A percentile compares a stretch with the other conserved stretches of the same genome.
These are phyloP conservation scores for Ambrosiella cleistominuta DNA, from an alignment of 2,329 filamentous ascomycete genomes.

Conservation along the genomic window DNA sequence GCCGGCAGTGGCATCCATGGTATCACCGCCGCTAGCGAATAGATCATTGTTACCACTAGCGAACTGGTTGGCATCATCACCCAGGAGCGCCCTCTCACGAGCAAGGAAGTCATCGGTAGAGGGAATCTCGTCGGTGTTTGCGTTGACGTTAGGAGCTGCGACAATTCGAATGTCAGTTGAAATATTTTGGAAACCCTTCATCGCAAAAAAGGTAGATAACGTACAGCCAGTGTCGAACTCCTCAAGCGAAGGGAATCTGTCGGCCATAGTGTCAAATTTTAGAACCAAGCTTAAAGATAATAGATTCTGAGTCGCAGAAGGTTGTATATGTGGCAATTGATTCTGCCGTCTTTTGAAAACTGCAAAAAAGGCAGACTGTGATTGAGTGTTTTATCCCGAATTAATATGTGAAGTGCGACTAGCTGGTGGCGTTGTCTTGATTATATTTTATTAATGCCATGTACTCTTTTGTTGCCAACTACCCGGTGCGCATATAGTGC, in stretches of 20 bases:
- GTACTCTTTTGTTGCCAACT: slow-evolving; percentile 4
- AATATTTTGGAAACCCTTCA: background rate
- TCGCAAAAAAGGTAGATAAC: slow-evolving; percentile 13
- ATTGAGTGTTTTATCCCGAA: background rate
- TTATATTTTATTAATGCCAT: background rate
- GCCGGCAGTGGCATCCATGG: slow-evolving; percentile 54
- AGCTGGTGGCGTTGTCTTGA: background rate
- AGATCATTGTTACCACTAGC: slow-evolving; percentile 50
- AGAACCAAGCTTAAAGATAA: background rate
- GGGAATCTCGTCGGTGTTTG: slow-evolving; percentile 33
- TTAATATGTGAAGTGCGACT: background rate
- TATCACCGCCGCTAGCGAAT: slow-evolving; percentile 37
- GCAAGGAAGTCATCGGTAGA: slow-evolving; percentile 73
- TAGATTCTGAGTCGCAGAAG: no score
- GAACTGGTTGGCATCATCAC: slow-evolving; percentile 88
- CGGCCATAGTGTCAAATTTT: slow-evolving; percentile 38
- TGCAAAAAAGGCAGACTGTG: background rate
- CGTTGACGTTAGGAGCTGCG: slow-evolving; percentile 46
- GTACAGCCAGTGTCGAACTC: slow-evolving; percentile 54
- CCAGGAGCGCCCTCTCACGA: slow-evolving; percentile 75
- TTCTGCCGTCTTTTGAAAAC: background rate
- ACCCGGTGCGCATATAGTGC: slow-evolving; percentile 3
- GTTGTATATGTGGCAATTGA: background rate
- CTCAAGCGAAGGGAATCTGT: slow-evolving; percentile 63
- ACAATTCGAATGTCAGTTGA: background rate